Evolutionary conservation across 805 yeast species (phyloP).

Genomic region (Zygosaccharomyces lentus): DNA sequence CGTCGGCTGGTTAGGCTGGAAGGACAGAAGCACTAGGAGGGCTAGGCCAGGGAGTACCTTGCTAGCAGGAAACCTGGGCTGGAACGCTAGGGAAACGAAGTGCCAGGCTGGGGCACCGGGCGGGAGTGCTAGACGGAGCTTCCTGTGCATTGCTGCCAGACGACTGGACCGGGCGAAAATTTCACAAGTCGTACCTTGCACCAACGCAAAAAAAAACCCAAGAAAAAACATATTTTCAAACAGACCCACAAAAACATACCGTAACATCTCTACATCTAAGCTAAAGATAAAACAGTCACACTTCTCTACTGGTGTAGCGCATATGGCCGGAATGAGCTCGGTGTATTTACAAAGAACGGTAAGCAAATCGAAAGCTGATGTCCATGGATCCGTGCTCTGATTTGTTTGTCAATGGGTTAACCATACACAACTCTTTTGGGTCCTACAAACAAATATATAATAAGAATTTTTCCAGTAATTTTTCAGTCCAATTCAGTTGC

Average conservation of each 20-base stretch:
- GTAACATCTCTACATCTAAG: neutral
- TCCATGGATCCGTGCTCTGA: neutral
- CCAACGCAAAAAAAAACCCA: neutral
- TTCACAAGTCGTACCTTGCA: neutral
- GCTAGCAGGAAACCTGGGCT: neutral
- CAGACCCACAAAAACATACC: neutral
- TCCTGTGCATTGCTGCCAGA: neutral
- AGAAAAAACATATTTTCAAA: no score
- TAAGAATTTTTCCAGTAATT: no score
- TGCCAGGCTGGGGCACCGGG: neutral
- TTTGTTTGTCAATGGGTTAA: neutral
- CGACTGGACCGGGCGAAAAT: neutral
- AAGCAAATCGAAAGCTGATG: neutral
- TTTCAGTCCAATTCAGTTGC: conserved; percentile 61
- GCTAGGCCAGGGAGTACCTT: neutral
- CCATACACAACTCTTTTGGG: neutral
- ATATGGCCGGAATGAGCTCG: no score
- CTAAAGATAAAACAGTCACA: neutral
- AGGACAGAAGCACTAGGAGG: neutral
- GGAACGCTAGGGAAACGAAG: neutral
- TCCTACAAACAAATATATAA: neutral
- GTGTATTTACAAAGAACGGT: neutral
- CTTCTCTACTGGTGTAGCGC: neutral
- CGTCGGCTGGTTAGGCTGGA: neutral
- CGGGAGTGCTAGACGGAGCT: neutral